Percentiles rank a stretch among this genome's conserved stretches.
phyloP scores from a whole-genome alignment of 1,139 yeast genomes.

The Kodamaea plutei region DNA sequence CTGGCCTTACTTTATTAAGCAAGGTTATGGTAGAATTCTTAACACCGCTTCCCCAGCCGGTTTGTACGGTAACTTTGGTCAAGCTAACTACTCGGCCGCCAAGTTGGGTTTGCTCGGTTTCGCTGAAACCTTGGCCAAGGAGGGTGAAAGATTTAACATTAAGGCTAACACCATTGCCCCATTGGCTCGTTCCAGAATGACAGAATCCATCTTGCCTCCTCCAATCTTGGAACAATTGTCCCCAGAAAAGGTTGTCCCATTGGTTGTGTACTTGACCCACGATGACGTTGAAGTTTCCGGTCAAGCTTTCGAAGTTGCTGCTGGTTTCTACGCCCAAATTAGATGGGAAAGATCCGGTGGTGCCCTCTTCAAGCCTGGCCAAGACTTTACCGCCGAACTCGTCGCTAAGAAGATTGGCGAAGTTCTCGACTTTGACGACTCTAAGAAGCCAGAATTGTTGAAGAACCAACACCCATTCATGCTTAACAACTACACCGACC shows the following conservation, averaged over 20 bases:
- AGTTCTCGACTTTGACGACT: constrained; percentile 56
- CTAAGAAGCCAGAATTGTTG: constrained; percentile 48
- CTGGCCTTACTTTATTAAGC: constrained; percentile 86
- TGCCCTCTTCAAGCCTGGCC: constrained; percentile 75
- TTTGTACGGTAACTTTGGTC: constrained; percentile 94
- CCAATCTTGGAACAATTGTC: constrained; percentile 74
- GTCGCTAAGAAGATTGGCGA: constrained; percentile 67
- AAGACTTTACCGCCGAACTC: constrained; percentile 78
- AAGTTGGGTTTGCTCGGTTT: constrained; percentile 87
- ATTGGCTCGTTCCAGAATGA: constrained; percentile 93
- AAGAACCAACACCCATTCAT: constrained; percentile 63
- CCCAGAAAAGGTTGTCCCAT: constrained; percentile 88
- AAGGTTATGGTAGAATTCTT: constrained; percentile 80
- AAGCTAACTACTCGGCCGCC: constrained; percentile 93
- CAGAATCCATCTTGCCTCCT: constrained; percentile 84
- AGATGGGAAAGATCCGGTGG: constrained; percentile 96
- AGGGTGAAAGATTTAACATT: constrained; percentile 83
- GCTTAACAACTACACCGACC: constrained; percentile 56
- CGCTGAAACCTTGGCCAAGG: constrained; percentile 92
- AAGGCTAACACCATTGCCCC: constrained; percentile 88
- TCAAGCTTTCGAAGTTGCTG: constrained; percentile 87
- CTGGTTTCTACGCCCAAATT: constrained; percentile 87
- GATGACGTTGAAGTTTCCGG: constrained; percentile 60
- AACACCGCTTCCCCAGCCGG: constrained; percentile 98
- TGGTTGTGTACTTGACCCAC: constrained; percentile 77